Evolutionary conservation across 1,284 basidiomycete species (phyloP), one percentile per base, ranked within the genome.

Genomic region (Papiliotrema fonsecae): DNA sequence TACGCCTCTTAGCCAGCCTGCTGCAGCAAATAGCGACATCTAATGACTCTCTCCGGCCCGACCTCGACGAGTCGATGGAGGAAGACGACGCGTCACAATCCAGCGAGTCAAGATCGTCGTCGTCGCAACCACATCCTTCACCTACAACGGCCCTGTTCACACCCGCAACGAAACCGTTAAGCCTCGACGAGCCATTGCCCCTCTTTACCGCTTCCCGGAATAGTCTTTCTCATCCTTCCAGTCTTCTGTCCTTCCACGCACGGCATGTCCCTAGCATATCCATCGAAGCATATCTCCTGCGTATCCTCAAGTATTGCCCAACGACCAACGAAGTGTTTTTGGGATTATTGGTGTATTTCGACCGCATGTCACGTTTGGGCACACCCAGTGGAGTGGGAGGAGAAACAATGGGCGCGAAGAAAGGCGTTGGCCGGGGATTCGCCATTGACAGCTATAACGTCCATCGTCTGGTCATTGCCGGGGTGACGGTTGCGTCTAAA

Each of bases 281-380:
- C 24, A 88, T 98, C 63, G 93, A 97, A 72, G 84, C 88, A 3
- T 98, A 98, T 69, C 82, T 98, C 10, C 77, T 94, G 27, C 84
- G 94, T 35, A 98, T 98, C 56, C 83, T 97, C 73, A 97, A 94
- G 68, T 98, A 98, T 72, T 98, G 94, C 70, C 94, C 94, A 2
- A 93, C 93, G 2, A 94, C 93, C 37, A 98, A 97, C 75, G 90
- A 97, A 67, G 94, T 98, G 37, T 98, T 98, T 67, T 79, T 97
- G 9, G 85, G 88, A 35, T 77, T 98, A 38, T 78, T 97, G 47
- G 92, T 97, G 41, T 98, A 97, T 73, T 97, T 98, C 72, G 94
- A 98, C 73, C 82, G 94, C 43, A 81, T 81, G 78, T 79, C 77
- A 51, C 68, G 76, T 48, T 59, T 67, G 34, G 67, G 67, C 19